Evolutionary conservation across 2,329 filamentous ascomycete species (phyloP).

Genomic region (Xylariaceae sp.): DNA sequence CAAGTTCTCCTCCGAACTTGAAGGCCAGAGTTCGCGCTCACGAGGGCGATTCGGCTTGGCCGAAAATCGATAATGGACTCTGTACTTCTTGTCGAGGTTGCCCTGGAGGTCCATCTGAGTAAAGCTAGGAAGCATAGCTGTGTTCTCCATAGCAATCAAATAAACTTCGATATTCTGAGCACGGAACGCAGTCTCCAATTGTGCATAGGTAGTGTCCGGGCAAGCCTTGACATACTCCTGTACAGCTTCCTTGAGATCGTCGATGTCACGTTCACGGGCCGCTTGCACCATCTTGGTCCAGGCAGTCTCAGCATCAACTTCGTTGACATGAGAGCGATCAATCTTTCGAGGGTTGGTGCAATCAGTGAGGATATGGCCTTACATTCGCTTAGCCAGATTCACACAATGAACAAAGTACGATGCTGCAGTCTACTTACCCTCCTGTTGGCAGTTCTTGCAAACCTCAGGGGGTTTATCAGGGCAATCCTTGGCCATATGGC

Average conservation of each 20-base stretch:
- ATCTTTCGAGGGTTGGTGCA: constrained; percentile 60
- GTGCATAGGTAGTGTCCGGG: constrained; percentile 53
- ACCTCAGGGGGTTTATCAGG: constrained; percentile 52
- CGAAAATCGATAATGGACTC: constrained; percentile 58
- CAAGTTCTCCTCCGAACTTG: constrained; percentile 55
- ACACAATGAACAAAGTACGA: neutral
- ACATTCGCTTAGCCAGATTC: constrained; percentile 1
- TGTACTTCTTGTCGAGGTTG: constrained; percentile 60
- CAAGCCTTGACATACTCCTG: constrained; percentile 59
- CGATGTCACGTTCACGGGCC: constrained; percentile 52
- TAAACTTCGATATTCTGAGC: constrained; percentile 50
- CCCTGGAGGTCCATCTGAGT: constrained; percentile 72
- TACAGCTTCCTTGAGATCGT: constrained; percentile 58
- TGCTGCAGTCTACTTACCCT: constrained; percentile 49
- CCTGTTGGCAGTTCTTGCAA: constrained; percentile 59
- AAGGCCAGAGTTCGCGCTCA: constrained; percentile 58
- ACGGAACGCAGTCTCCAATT: constrained; percentile 60
- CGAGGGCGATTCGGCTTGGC: constrained; percentile 54
- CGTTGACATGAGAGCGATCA: constrained; percentile 48
- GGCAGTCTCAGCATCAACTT: constrained; percentile 50
- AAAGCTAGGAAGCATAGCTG: constrained; percentile 50
- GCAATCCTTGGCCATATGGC: constrained; percentile 59
- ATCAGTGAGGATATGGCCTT: constrained; percentile 52
- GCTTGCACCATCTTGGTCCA: constrained; percentile 55
- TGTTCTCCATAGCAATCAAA: constrained; percentile 60